Percentiles rank a stretch among this genome's conserved stretches.
phyloP scores from a whole-genome alignment of 2,329 filamentous ascomycete species.

The Botrytis pseudocinerea region DNA sequence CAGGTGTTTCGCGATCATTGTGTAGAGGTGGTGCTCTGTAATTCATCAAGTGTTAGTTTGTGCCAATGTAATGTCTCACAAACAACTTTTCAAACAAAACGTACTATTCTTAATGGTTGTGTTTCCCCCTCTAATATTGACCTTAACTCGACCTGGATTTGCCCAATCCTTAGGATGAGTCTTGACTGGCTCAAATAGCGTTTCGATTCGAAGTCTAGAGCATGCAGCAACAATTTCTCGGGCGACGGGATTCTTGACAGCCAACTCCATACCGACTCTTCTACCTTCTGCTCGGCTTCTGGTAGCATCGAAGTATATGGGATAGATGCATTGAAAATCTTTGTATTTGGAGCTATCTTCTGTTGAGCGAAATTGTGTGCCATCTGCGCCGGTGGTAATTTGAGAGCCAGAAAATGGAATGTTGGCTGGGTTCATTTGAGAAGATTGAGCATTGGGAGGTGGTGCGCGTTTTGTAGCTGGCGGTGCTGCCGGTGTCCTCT shows the following conservation, averaged over 20 bases:
- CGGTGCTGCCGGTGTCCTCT: conserved; percentile 18
- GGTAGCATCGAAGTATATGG: conserved; percentile 85
- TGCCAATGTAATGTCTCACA: background rate
- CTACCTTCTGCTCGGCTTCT: conserved; percentile 77
- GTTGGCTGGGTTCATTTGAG: conserved; percentile 44
- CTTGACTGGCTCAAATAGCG: conserved; percentile 88
- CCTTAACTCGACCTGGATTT: conserved; percentile 87
- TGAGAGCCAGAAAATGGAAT: conserved; percentile 45
- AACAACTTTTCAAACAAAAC: conserved; percentile 34
- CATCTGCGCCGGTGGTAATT: conserved; percentile 41
- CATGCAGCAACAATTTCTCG: conserved; percentile 88
- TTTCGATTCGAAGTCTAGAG: conserved; percentile 66
- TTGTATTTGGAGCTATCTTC: conserved; percentile 62
- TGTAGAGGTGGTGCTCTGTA: conserved; percentile 81
- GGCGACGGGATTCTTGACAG: conserved; percentile 82
- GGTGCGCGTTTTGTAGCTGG: conserved; percentile 34
- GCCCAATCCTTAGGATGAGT: conserved; percentile 96
- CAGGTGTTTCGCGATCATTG: conserved; percentile 75
- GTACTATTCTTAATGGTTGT: conserved; percentile 63
- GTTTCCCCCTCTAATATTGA: conserved; percentile 66
- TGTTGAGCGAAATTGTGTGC: conserved; percentile 42
- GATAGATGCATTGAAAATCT: conserved; percentile 87
- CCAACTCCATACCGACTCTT: conserved; percentile 70
- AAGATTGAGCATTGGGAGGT: conserved; percentile 40
- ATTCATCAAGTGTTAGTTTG: background rate